Evolutionary conservation across 805 yeast genomes (phyloP), one percentile per base, ranked within the genome.

Genomic region (Kuraishia capsulata): DNA sequence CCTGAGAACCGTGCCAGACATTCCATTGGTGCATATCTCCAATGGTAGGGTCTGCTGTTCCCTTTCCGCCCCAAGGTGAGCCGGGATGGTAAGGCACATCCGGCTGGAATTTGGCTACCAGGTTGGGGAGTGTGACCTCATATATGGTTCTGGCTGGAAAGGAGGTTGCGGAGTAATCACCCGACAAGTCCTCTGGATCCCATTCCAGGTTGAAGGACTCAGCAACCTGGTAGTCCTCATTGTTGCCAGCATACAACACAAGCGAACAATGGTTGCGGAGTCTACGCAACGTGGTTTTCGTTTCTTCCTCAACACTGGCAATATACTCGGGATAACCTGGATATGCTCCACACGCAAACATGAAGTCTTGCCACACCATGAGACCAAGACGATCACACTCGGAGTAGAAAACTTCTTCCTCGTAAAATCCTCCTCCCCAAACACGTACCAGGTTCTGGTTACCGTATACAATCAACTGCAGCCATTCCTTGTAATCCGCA

Each of bases 21-120:
- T 70, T 69, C 78, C 78, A 72, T 42, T 71, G 76, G 44, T 72
- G 78, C 4, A 67, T 54, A 46, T 72, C 78, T 2, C 78, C 78
- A 16, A 59, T 51, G 1, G 66, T 61, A 4, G 57, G 52, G 42
- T 65, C 71, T 5, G 52, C 41, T 9, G 68, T 48, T 4, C 42
- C 40, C 6, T 45, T 43, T 4, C 73, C 70, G 19, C 73, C 69
- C 60, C 63, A 69, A 1, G 78, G 78, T 2, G 71, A 66, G 1
- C 78, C 76, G 9, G 61, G 65, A 38, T 65, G 71, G 44, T 69
- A 69, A 2, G 62, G 60, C 4, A 61, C 56, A 5, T 41, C 46
- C 4, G 56, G 51, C 20, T 41, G 37, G 25, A 39, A 42, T 33
- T 56, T 29, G 8, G 33, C 26, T 3, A 68, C 61, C n/a, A 59